These are phyloP conservation scores for Phialocephala subalpina DNA, from an alignment of 2,329 filamentous ascomycete species.

Conservation along the genomic window DNA sequence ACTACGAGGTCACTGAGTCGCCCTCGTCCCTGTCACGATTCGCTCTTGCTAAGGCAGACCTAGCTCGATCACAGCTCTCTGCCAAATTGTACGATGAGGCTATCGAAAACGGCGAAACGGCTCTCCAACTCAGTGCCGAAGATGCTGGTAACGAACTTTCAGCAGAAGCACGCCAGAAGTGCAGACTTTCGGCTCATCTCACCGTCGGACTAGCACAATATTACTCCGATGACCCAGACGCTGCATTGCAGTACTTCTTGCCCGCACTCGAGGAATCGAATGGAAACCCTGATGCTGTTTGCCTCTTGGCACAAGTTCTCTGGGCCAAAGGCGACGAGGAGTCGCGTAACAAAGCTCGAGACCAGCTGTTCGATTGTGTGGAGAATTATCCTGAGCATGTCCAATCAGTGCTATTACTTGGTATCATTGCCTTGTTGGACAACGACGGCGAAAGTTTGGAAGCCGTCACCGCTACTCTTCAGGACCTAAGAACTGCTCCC, in stretches of 20 bases:
- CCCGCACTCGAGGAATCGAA: slow-evolving; percentile 79
- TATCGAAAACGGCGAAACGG: slow-evolving; percentile 80
- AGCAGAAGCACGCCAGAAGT: slow-evolving; percentile 69
- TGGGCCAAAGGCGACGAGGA: slow-evolving; percentile 86
- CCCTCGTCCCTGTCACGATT: slow-evolving; percentile 76
- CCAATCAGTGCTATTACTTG: slow-evolving; percentile 80
- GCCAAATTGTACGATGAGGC: slow-evolving; percentile 70
- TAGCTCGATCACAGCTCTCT: slow-evolving; percentile 84
- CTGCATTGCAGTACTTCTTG: slow-evolving; percentile 82
- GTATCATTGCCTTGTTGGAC: slow-evolving; percentile 84
- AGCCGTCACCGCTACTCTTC: slow-evolving; percentile 81
- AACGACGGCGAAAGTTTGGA: slow-evolving; percentile 80
- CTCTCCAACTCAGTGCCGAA: slow-evolving; percentile 80
- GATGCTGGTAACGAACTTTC: slow-evolving; percentile 72
- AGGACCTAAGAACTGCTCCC: slow-evolving; percentile 73
- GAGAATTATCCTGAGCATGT: slow-evolving; percentile 79
- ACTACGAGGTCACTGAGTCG: slow-evolving; percentile 87
- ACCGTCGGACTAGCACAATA: slow-evolving; percentile 87
- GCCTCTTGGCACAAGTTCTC: slow-evolving; percentile 86
- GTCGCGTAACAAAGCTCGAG: slow-evolving; percentile 78
- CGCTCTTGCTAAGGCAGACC: slow-evolving; percentile 84
- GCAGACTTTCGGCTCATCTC: slow-evolving; percentile 84
- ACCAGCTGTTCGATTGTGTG: slow-evolving; percentile 81
- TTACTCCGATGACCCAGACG: slow-evolving; percentile 69
- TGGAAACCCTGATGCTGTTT: slow-evolving; percentile 83